Evolutionary conservation across 2,329 filamentous ascomycete genomes (phyloP), one percentile per base, ranked within the genome.

Genomic region (Paecilomyces sp.): DNA sequence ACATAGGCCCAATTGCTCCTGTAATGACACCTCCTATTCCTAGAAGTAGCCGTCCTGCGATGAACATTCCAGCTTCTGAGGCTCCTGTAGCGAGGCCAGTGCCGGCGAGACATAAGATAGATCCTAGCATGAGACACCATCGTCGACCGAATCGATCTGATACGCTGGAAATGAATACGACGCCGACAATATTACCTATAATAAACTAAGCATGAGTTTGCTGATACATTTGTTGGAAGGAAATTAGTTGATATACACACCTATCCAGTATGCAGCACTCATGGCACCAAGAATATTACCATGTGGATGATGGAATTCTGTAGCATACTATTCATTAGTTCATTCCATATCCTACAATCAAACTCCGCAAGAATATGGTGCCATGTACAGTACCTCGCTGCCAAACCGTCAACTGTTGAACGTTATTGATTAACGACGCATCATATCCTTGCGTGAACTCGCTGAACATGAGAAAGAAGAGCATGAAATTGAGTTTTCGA

Each of bases 381-480:
- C n/a, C n/a, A n/a, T n/a, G n/a, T n/a, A n/a, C n/a, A n/a, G n/a
- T 57, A 57, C 56, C 56, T 25, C 31, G 30, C 22, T 57, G 56
- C 56, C 56, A 57, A 13, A 50, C 24, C 13, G 41, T 25, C 18
- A 57, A 47, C 28, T 57, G 56, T 24, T 57, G 56, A 12, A 57
- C 41, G 24, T 57, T 57, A 47, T 57, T 57, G 31, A 57, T 57
- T 25, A 57, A 53, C 36, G 56, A 57, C 1, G 56, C 56, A 53
- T 53, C 56, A 28, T 57, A 57, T 28, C 56, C 41, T 18, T 57
- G 56, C 15, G 41, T 57, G n/a, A 53, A 57, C 22, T 57, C 36
- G 22, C 56, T 57, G 41, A 57, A 57, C 41, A 53, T 50, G 18
- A 57, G 34, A 30, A 57, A 57, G 56, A 57, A 57, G 15, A 57